Evolutionary conservation across 768 basidiomycete species (phyloP), one percentile per base, ranked within the genome.

Genomic region (Rickenella mellea): DNA sequence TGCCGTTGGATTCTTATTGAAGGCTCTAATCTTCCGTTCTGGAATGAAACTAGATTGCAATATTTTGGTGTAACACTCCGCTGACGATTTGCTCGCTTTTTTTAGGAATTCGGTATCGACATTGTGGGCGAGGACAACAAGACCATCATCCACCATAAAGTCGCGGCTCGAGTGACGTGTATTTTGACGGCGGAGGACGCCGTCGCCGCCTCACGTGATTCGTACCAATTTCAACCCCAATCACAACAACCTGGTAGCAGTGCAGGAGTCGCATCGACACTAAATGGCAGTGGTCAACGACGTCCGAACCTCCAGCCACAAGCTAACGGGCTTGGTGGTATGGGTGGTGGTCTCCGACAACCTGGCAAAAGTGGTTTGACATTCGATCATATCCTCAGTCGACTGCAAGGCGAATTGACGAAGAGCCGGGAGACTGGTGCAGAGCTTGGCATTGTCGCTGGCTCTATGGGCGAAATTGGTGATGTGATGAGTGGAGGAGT

Each of bases 51-150:
- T n/a, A n/a, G n/a, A n/a, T n/a, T n/a, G n/a, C n/a, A n/a, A n/a
- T n/a, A n/a, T n/a, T n/a, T n/a, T n/a, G n/a, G n/a, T 21, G 20
- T 20, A 2, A 2, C 2, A 19, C 6, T 15, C 24, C 22, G 42
- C 25, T 17, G 14, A n/a, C n/a, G n/a, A n/a, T n/a, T n/a, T n/a
- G n/a, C n/a, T n/a, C n/a, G n/a, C n/a, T n/a, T n/a, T n/a, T n/a
- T 25, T 25, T 22, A 94, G 92, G 93, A 98, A 81, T 98, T 96
- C 59, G 96, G 96, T 43, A 99, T 98, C 55, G 96, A 98, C 66
- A 99, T 99, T 48, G 88, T 96, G 41, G 87, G 89, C 48, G 96
- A 99, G 55, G 96, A 99, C 69, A 96, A 93, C 71, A 88, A 88
- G 63, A 93, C 89, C 2, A 92, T 97, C 44, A 82, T 98, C 38